Evolutionary conservation across 768 basidiomycete species (phyloP).

Genomic region (Macrocybe gigantea): DNA sequence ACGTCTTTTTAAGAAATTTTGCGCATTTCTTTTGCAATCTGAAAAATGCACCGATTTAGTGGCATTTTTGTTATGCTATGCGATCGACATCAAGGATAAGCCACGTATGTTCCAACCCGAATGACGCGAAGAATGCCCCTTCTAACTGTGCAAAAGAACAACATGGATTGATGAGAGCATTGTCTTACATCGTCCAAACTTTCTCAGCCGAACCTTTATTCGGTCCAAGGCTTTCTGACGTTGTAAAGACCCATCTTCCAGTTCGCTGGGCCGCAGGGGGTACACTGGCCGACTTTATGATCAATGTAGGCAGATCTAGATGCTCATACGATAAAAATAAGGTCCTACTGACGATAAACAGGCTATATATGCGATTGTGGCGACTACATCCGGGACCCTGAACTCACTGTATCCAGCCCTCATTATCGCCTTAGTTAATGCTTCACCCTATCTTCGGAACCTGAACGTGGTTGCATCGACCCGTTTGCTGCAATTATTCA

Average conservation of each 20-base stretch:
- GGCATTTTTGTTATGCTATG: conserved; percentile 74
- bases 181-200: conserved; percentile 90
- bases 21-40: conserved; percentile 72
- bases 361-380: conserved; percentile 87
- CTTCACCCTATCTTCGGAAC: conserved; percentile 80
- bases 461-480: conserved; percentile 79
- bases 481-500: conserved; percentile 82
- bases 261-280: conserved; percentile 73
- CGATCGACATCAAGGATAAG: conserved; percentile 89
- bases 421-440: conserved; percentile 85
- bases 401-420: conserved; percentile 89
- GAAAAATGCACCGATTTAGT: conserved; percentile 75
- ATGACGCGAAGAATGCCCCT: neutral
- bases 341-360: conserved; percentile 22
- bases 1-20: conserved; percentile 68
- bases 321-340: neutral
- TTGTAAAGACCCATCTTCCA: conserved; percentile 62
- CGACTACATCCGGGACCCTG: conserved; percentile 77
- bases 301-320: conserved; percentile 52
- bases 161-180: conserved; percentile 82
- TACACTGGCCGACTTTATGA: conserved; percentile 79
- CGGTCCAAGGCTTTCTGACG: conserved; percentile 59
- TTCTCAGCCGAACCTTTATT: conserved; percentile 83
- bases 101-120: conserved; percentile 54
- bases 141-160: conserved; percentile 49